phyloP scores from a whole-genome alignment of 1,284 basidiomycete species.

The Cryptococcus sp. region DNA sequence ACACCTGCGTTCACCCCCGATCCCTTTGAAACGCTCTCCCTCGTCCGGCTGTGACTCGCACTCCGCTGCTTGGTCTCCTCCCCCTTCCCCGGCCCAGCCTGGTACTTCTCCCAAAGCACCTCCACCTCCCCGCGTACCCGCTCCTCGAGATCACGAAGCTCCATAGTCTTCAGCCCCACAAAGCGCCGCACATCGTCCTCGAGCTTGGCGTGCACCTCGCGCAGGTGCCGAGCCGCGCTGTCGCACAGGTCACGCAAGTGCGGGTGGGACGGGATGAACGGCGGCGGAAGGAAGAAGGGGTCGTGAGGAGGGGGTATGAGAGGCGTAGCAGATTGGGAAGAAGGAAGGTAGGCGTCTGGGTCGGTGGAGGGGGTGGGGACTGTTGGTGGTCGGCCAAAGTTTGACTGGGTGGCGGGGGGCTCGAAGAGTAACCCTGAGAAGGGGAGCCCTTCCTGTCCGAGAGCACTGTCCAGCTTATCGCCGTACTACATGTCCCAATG shows the following conservation, averaged over 20 bases:
- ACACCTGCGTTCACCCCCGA: not conserved
- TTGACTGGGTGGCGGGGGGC: constrained; percentile 12
- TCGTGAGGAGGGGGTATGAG: constrained; percentile 41
- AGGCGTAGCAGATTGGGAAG: not conserved
- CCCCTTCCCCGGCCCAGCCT: constrained; percentile 29
- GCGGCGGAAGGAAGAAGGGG: constrained; percentile 50
- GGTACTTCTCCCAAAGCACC: constrained; percentile 42
- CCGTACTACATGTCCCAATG: constrained; percentile 23
- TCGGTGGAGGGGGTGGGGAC: constrained; percentile 13
- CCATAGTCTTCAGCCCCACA: constrained; percentile 30
- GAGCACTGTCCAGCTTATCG: constrained; percentile 15
- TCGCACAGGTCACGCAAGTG: constrained; percentile 45
- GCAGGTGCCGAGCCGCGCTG: constrained; percentile 32
- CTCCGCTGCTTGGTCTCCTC: constrained; percentile 13
- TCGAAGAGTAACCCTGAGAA: constrained; percentile 26
- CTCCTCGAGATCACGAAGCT: constrained; percentile 40
- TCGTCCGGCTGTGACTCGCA: constrained; percentile 11
- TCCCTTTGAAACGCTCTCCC: not conserved
- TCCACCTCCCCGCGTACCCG: constrained; percentile 45
- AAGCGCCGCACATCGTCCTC: constrained; percentile 42
- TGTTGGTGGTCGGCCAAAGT: constrained; percentile 31
- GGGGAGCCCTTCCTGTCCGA: constrained; percentile 12
- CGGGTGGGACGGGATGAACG: constrained; percentile 51
- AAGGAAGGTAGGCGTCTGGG: not conserved
- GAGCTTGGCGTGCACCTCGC: constrained; percentile 24